Base-by-base conservation (phyloP, 164 flowering plant species). In the Tinospora cordifolia region DNA sequence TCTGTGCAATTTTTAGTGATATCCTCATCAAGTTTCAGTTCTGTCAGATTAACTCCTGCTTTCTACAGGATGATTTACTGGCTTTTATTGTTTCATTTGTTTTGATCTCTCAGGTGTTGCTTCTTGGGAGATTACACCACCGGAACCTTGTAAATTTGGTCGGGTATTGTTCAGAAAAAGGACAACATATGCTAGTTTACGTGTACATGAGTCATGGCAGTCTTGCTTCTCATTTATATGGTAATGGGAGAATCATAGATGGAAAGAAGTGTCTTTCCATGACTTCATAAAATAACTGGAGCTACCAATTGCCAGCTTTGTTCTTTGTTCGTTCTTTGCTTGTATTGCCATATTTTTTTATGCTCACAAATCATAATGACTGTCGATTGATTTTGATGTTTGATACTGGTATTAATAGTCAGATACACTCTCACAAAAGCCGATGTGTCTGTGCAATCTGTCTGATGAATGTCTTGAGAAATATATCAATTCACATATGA, bases 121-220 rank as follows among this genome's bases (percentile, higher is more conserved):
- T 94, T 69, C 82, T 94, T 69, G 98, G 98, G 72, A 86, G 97
- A 78, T 78, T 94, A 78, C 99, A 94, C 83, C 99, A 94, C 63
- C 84, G 99, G 64, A 92, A 90, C 82, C 97, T 94, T 26, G 95
- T 94, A 76, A 94, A 94, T 87, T 85, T 94, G 88, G 87, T 94
- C 65, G 99, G 99, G 54, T 94, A 94, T 76, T 94, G 99, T 83
- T 90, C 91, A 57, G 99, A 94, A 72, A 94, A 87, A 78, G 88
- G 93, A 51, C 93, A 87, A 71, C 87, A 86, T 79, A 94, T 94
- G 77, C 99, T 94, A 72, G 76, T 94, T 34, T 94, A 94, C 72
- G 97, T 92, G 72, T 92, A 84, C 75, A 92, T 94, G 99, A 90
- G 84, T 62, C 87, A 87, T 73, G 97, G 99, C 70, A 90, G 96